phyloP scores from a whole-genome alignment of 345 rosid species.

The Syzygium aqueum region DNA sequence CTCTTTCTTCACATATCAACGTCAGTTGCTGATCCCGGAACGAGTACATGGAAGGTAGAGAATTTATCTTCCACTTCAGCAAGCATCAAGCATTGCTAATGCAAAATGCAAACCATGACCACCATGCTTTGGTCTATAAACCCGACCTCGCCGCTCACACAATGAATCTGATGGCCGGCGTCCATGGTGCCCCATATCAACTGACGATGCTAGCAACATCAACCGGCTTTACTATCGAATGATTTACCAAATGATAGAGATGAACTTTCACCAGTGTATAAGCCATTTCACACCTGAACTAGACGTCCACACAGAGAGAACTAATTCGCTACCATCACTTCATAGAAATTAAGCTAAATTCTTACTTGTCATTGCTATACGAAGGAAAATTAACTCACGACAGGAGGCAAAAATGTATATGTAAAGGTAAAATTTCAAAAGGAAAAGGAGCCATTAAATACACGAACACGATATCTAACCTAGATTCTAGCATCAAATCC shows the following conservation, averaged over 20 bases:
- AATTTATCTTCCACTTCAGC: background rate
- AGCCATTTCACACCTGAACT: background rate
- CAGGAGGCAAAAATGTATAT: background rate
- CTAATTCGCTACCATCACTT: background rate
- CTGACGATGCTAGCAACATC: background rate
- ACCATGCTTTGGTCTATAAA: background rate
- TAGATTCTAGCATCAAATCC: background rate
- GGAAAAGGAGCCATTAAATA: background rate
- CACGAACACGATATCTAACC: background rate
- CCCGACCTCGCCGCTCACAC: background rate
- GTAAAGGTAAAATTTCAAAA: background rate
- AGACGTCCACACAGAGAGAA: background rate
- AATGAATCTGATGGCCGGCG: background rate
- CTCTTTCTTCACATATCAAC: background rate
- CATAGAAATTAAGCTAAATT: background rate
- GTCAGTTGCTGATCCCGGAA: background rate
- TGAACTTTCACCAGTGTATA: background rate
- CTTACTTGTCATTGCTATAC: background rate
- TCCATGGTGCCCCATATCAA: background rate
- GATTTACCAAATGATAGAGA: background rate
- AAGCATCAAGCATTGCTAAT: background rate
- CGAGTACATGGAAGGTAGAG: background rate
- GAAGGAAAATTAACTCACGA: background rate
- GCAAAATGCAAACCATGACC: background rate
- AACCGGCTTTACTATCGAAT: background rate